Evolutionary conservation across 495 filamentous ascomycete species (phyloP), one percentile per base, ranked within the genome.

Genomic region (Xylaria nigripes): DNA sequence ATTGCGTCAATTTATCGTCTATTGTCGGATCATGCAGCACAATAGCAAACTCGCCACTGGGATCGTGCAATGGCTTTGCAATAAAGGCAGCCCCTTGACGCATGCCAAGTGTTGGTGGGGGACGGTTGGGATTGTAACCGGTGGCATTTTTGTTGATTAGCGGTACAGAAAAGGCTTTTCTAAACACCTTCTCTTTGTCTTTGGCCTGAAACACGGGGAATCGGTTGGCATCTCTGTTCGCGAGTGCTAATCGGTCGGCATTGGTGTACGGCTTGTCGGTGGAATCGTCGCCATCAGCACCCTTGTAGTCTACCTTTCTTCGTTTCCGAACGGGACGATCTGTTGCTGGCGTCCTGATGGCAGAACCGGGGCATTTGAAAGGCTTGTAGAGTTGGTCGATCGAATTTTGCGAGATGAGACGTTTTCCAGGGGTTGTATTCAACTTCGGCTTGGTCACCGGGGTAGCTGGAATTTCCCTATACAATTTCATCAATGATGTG

Each of bases 1-100:
- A 68, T 38, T 73, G 76, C 30, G 78, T 81, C 0, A 83, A 79
- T 56, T 86, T 85, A 62, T 91, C 90, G 62, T 99, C 93, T 32
- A 97, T 72, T 0, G 93, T 99, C 13, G 93, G 93, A 64, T 99
- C 93, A 60, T 94, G 91, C 9, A 99, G 70, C 6, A 99, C 93
- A 61, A 99, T 97, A 1, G 93, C 86, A 70, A 97, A 95, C 62
- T 99, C 94, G 52, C 88, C 94, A 63, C 85, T 88, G 0, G 93
- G 93, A 61, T 99, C 93, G 66, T 99, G 94, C 50, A 99, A 68
- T 38, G 93, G 86, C 60, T 88, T 95, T 19, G 90, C 89, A 12
- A 95, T 78, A 68, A 97, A 96, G 6, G 83, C 80, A 1, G 86
- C 84, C 10, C 92, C 90, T 63, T 80, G 84, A 57, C 93, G 75